Conservation (phyloP, 495 filamentous ascomycete species). For the Parathielavia hyrcaniae region DNA sequence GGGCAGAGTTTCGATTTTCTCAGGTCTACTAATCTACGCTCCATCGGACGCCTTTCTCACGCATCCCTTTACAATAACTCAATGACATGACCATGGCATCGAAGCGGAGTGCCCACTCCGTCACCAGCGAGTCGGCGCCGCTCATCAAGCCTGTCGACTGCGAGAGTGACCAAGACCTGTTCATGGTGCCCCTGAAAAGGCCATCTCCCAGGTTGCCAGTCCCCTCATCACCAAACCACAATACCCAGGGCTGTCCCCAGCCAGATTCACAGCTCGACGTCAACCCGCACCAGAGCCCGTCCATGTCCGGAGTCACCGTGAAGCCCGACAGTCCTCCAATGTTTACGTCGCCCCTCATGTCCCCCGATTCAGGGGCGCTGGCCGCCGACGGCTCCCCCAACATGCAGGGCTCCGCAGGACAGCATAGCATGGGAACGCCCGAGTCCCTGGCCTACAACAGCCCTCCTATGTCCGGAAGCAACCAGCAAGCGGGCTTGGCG, state of each 20-base stretch:
- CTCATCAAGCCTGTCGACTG: slow-evolving; percentile 21
- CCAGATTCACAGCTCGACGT: neutral
- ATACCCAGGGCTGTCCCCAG: neutral
- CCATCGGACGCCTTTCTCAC: neutral
- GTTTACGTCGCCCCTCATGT: slow-evolving; percentile 15
- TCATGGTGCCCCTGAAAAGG: slow-evolving; percentile 21
- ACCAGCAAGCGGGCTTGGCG: neutral
- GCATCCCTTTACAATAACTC: neutral
- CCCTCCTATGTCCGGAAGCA: slow-evolving; percentile 11
- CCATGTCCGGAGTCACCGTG: neutral
- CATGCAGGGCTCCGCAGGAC: neutral
- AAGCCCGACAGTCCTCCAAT: slow-evolving; percentile 14
- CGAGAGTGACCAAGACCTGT: slow-evolving; percentile 18
- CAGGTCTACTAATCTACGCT: neutral
- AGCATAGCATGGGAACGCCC: slow-evolving; percentile 4
- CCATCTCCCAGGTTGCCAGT: slow-evolving; percentile 13
- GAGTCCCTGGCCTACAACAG: slow-evolving; percentile 11
- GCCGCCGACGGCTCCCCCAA: neutral
- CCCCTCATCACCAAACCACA: neutral
- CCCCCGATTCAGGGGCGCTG: slow-evolving; percentile 7
- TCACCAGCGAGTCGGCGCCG: slow-evolving; percentile 24
- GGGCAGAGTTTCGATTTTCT: neutral
- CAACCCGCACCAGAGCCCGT: slow-evolving; percentile 4
- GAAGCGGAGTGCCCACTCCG: slow-evolving; percentile 11
- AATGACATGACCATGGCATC: slow-evolving; percentile 10